Base-by-base conservation (phyloP, 805 yeast species). In the Candida alai region DNA sequence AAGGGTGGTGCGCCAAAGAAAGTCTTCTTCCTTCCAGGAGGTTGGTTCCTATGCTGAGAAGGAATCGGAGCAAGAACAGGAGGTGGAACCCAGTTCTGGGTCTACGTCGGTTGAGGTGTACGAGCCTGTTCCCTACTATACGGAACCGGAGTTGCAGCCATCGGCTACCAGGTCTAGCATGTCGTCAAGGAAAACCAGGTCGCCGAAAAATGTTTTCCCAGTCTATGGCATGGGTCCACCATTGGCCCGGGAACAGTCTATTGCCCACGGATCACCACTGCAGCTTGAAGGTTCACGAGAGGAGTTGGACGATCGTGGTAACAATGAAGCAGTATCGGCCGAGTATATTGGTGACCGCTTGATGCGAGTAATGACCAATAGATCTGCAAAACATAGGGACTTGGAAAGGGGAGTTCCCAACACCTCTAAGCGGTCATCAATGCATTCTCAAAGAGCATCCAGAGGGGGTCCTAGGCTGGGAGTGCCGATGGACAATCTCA, bases 131-230 rank as follows among this genome's bases (percentile, higher is more conserved):
- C 21, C 22, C 7, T 19, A 19, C n/a, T 29, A n/a, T 28, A 8
- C 15, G 11, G 17, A 18, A 8, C 17, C 15, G 13, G 19, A 26
- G 9, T 12, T 24, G 13, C 21, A 21, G 10, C 21, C 27, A 24
- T 19, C 35, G n/a, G 18, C 32, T n/a, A 36, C 53, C 4, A 32
- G 41, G 14, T 6, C 22, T 15, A 21, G 33, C n/a, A 16, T 30
- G 10, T 14, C 18, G 22, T 19, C 32, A 11, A 20, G 14, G 7
- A 19, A 19, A 20, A 24, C 20, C 5, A 50, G 52, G 29, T 80
- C 88, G 2, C 94, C 90, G 3, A 74, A 74, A 17, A 86, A 86
- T 40, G 88, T 83, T 1, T 84, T 83, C 58, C 93, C 94, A 0
- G 89, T 84, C 2, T 66, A 67, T 45, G 90, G 85, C 1, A 82